These are phyloP conservation scores for Arabidopsis thaliana DNA, from an alignment of 345 rosid species.

Conservation along the genomic window DNA sequence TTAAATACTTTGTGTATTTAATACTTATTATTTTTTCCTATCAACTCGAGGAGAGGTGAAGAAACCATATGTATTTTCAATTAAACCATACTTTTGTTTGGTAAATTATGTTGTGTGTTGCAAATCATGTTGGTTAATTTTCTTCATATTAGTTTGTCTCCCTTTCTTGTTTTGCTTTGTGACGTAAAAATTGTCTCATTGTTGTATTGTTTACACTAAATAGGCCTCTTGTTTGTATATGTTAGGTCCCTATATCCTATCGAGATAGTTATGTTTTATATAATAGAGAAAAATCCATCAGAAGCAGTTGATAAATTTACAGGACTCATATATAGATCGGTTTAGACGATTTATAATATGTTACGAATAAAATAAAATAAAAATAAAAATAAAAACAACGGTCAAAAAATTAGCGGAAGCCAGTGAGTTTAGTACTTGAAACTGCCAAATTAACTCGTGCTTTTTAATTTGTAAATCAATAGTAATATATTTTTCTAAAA, in stretches of 20 bases:
- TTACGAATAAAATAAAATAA: neutral
- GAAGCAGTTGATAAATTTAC: conserved; percentile 19
- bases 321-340: conserved; percentile 10
- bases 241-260: conserved; percentile 1
- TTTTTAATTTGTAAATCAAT: too few relatives aligned
- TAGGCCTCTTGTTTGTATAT: neutral
- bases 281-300: conserved; percentile 32
- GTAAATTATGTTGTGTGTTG: neutral
- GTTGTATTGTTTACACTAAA: neutral
- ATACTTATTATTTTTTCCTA: neutral
- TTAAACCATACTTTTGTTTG: conserved; percentile 1
- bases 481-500: too few relatives aligned
- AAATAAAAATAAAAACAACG: neutral
- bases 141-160: neutral
- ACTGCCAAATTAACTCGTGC: conserved; percentile 15
- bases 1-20: too few relatives aligned
- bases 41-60: conserved; percentile 13
- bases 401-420: conserved; percentile 6
- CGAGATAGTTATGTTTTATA: conserved; percentile 6
- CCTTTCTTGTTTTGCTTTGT: conserved; percentile 9
- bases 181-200: conserved; percentile 8
- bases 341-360: conserved; percentile 31
- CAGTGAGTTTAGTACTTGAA: conserved; percentile 27
- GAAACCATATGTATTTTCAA: neutral
- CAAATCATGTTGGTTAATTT: neutral